Evolutionary conservation across 257 asterid species (phyloP).

Genomic region (Dorcoceras hygrometricum): DNA sequence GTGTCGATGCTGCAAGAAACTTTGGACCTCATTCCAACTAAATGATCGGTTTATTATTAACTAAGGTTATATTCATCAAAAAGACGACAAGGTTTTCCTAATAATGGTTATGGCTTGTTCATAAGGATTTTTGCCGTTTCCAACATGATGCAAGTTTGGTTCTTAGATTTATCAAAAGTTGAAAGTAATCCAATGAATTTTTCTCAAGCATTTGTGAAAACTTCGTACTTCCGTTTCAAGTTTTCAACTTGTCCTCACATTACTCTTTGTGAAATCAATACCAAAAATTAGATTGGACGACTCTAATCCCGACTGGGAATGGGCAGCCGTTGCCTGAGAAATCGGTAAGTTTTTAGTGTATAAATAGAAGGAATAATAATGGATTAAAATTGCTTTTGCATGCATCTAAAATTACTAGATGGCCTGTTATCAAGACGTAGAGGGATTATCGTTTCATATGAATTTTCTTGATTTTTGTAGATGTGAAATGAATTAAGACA

Average conservation of each 20-base stretch:
- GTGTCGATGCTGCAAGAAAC: conserved; percentile 39
- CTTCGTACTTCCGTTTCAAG: too few relatives aligned
- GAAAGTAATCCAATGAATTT: background rate
- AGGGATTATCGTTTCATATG: too few relatives aligned
- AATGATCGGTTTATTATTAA: background rate
- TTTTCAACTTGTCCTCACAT: conserved; percentile 50
- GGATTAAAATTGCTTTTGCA: too few relatives aligned
- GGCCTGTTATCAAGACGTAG: too few relatives aligned
- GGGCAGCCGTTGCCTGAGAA: conserved; percentile 47
- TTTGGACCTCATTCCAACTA: background rate
- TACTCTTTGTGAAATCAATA: conserved; percentile 58
- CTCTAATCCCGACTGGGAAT: conserved; percentile 45
- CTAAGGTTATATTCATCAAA: conserved; percentile 44
- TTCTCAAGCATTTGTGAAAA: too few relatives aligned
- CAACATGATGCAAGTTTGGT: conserved; percentile 47
- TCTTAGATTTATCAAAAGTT: conserved; percentile 21
- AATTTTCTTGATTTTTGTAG: too few relatives aligned
- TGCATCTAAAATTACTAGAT: too few relatives aligned
- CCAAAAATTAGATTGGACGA: conserved; percentile 56
- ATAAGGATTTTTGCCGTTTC: conserved; percentile 39
- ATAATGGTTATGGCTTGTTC: conserved; percentile 54
- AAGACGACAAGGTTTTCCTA: conserved; percentile 45
- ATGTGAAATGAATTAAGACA: background rate
- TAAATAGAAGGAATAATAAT: too few relatives aligned
- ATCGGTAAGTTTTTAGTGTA: too few relatives aligned